Percentiles rank a stretch among this genome's conserved stretches.
Evolutionary conservation across 2,329 filamentous ascomycete genomes (phyloP).

Genomic region (Claviceps monticola): DNA sequence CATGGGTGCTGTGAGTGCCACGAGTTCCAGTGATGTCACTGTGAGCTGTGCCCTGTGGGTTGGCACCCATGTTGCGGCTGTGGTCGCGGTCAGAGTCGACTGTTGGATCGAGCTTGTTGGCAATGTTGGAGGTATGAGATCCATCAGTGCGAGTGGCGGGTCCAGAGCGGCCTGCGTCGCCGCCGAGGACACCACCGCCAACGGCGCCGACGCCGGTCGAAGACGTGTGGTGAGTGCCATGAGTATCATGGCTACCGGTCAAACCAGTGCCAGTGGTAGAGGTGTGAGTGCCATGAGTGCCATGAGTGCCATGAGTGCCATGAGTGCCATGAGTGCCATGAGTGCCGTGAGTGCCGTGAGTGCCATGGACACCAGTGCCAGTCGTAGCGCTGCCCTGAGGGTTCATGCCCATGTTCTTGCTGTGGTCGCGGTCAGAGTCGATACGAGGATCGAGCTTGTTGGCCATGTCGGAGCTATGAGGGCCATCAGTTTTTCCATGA

Average conservation of each 20-base stretch:
- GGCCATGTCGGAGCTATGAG: constrained; percentile 30
- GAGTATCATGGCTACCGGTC: constrained; percentile 8
- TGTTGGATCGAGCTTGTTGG: constrained; percentile 40
- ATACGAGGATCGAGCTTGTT: constrained; percentile 42
- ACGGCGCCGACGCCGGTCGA: constrained; percentile 13
- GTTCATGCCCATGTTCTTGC: constrained; percentile 19
- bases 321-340: constrained; percentile 6
- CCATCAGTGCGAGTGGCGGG: constrained; percentile 22
- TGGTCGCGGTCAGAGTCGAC: constrained; percentile 38
- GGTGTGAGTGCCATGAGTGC: constrained; percentile 3
- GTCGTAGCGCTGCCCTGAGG: constrained; percentile 14
- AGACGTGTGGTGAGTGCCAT: neutral
- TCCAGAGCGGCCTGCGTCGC: constrained; percentile 12
- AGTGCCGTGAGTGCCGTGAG: neutral
- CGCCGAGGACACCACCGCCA: constrained; percentile 5
- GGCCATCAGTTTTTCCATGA: constrained; percentile 24
- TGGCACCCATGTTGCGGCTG: constrained; percentile 19
- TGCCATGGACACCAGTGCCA: neutral
- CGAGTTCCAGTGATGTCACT: constrained; percentile 1
- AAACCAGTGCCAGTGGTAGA: constrained; percentile 9
- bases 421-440: constrained; percentile 36
- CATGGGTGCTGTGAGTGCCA: neutral
- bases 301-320: constrained; percentile 3
- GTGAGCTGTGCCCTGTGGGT: constrained; percentile 14
- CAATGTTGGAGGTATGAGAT: constrained; percentile 30